These are phyloP conservation scores for Rugonectria rugulosa DNA, from an alignment of 2,329 filamentous ascomycete species.

Conservation along the genomic window DNA sequence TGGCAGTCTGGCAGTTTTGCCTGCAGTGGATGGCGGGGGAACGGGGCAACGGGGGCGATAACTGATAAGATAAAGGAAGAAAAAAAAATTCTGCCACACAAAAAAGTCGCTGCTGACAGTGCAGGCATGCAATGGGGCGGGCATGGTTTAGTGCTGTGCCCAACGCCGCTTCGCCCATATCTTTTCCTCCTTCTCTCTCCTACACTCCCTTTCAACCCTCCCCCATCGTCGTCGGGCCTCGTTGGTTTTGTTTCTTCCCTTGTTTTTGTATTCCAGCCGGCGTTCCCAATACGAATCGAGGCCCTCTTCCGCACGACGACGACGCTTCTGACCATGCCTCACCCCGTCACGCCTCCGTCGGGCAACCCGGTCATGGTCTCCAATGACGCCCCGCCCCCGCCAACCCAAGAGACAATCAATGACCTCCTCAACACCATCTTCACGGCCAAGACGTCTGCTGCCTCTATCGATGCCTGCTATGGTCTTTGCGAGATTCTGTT, in stretches of 20 bases:
- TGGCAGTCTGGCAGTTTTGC: not conserved
- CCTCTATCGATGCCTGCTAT: constrained; percentile 71
- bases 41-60: too few species aligned
- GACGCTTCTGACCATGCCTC: constrained; percentile 51
- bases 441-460: constrained; percentile 71
- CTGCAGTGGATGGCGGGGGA: constrained; percentile 17
- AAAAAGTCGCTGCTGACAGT: constrained; percentile 4
- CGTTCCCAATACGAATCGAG: constrained; percentile 28
- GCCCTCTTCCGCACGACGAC: constrained; percentile 24
- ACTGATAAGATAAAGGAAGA: constrained; percentile 28
- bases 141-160: constrained; percentile 11
- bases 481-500: constrained; percentile 66
- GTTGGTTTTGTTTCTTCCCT: constrained; percentile 34
- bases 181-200: not conserved
- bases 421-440: constrained; percentile 73
- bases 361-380: constrained; percentile 51
- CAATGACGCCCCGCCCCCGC: constrained; percentile 60
- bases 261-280: constrained; percentile 1
- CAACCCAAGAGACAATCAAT: constrained; percentile 71
- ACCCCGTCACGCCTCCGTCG: constrained; percentile 56
- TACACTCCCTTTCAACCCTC: not conserved
- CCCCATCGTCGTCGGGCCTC: constrained; percentile 29
- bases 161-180: constrained; percentile 8
- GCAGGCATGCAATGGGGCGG: too few species aligned
- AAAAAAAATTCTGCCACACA: constrained; percentile 21